A percentile compares a stretch with the other conserved stretches of the same genome.
phyloP scores from a whole-genome alignment of 139 green algal genomes.

The Chlorella sp. region DNA sequence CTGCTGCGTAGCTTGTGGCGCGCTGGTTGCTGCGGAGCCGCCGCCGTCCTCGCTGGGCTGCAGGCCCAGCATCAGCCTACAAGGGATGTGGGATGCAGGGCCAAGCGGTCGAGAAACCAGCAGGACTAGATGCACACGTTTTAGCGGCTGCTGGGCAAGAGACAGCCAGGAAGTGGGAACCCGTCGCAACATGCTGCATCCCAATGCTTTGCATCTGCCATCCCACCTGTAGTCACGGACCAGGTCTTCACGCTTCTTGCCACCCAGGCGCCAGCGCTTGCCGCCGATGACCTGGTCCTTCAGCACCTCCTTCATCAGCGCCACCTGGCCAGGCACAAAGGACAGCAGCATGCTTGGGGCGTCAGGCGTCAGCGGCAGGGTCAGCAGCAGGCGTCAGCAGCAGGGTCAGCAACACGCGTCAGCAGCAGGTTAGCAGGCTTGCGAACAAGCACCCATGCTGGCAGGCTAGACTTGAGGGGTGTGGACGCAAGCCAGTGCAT shows the following conservation, averaged over 20 bases:
- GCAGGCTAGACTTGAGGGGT: too few relatives aligned
- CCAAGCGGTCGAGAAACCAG: too few relatives aligned
- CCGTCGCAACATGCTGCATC: too few relatives aligned
- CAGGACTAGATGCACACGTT: too few relatives aligned
- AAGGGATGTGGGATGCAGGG: too few relatives aligned
- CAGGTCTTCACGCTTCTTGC: slow-evolving; percentile 62
- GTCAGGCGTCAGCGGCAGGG: neutral
- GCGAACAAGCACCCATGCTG: neutral
- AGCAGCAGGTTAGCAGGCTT: neutral
- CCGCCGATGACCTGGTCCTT: slow-evolving; percentile 45
- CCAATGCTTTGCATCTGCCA: too few relatives aligned
- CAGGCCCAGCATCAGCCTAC: slow-evolving; percentile 15
- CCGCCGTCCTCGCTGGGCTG: neutral
- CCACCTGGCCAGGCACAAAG: neutral
- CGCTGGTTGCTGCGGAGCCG: neutral
- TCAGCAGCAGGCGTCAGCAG: too few relatives aligned
- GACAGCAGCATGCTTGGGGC: neutral
- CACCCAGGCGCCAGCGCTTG: slow-evolving; percentile 41
- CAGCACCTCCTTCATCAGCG: slow-evolving; percentile 51
- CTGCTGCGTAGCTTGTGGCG: neutral
- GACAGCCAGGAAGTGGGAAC: too few relatives aligned
- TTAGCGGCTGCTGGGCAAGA: too few relatives aligned
- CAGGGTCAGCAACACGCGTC: too few relatives aligned
- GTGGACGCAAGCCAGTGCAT: too few relatives aligned
- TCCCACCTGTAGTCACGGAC: slow-evolving; percentile 58